phyloP scores from a whole-genome alignment of 768 basidiomycete species.

The Agaricus subrufescens region DNA sequence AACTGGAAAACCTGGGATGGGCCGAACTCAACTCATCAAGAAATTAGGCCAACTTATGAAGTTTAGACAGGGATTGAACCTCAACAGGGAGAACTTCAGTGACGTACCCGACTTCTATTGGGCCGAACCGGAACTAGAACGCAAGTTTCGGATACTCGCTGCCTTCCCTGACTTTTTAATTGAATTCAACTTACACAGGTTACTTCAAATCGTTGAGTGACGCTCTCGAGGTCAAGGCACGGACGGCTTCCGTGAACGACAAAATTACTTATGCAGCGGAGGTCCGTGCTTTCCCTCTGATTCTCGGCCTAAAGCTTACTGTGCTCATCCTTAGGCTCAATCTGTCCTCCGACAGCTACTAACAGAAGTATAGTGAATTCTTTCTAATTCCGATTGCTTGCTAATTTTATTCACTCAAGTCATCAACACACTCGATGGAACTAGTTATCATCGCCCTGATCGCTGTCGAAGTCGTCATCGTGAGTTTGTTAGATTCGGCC shows the following conservation, averaged over 20 bases:
- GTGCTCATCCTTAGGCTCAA: conserved; percentile 45
- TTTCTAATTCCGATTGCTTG: not conserved
- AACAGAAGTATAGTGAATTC: conserved; percentile 56
- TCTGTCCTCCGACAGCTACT: conserved; percentile 84
- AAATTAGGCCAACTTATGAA: conserved; percentile 90
- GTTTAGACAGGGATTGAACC: conserved; percentile 88
- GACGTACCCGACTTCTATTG: conserved; percentile 93
- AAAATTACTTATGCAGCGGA: conserved; percentile 91
- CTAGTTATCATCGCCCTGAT: conserved; percentile 93
- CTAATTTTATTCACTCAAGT: conserved; percentile 37
- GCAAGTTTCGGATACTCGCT: conserved; percentile 30
- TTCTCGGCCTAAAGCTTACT: not conserved
- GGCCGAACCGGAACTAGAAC: conserved; percentile 88
- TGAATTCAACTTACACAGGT: conserved; percentile 30
- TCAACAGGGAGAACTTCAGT: conserved; percentile 84
- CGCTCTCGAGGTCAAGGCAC: conserved; percentile 81
- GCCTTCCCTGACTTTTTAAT: not conserved
- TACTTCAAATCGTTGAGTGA: conserved; percentile 82
- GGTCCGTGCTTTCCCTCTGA: conserved; percentile 8
- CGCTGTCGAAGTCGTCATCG: conserved; percentile 91
- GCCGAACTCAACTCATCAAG: conserved; percentile 79
- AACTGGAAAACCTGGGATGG: conserved; percentile 82
- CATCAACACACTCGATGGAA: conserved; percentile 89
- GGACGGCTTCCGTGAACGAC: conserved; percentile 81
- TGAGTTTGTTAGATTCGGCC: conserved; percentile 30